Percentiles rank a stretch among this genome's conserved stretches.
Conservation (phyloP, 306 rosid species). For the Abrus pulchellus region DNA sequence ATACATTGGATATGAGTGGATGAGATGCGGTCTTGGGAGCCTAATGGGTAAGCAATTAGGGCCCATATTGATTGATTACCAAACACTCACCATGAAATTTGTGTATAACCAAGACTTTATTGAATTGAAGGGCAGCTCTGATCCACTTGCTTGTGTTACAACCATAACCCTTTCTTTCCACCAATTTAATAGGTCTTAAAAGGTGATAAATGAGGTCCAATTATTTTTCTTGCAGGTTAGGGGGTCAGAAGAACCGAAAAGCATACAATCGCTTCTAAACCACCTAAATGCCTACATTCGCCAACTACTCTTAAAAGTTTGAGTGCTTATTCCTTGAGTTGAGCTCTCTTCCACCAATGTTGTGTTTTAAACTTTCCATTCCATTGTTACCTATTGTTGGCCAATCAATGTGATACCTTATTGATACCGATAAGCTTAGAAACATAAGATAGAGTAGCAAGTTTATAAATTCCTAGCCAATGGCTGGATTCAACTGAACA, state of each 20-base stretch:
- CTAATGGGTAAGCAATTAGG: not conserved
- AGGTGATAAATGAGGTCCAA: too few species aligned
- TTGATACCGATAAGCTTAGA: not conserved
- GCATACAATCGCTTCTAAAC: too few species aligned
- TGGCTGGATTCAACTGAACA: not conserved
- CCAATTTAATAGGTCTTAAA: too few species aligned
- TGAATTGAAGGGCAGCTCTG: not conserved
- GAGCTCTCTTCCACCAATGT: too few species aligned
- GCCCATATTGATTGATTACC: not conserved
- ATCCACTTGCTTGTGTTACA: too few species aligned
- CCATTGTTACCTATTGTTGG: not conserved
- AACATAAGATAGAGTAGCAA: not conserved
- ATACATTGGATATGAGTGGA: not conserved
- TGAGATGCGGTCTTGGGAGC: not conserved
- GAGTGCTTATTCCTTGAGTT: too few species aligned
- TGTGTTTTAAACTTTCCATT: not conserved
- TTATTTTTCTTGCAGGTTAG: too few species aligned
- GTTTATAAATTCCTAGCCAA: not conserved
- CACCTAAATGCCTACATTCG: too few species aligned
- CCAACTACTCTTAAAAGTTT: too few species aligned
- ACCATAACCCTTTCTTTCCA: too few species aligned
- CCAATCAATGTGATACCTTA: not conserved
- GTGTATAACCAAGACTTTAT: too few species aligned
- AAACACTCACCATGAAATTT: not conserved
- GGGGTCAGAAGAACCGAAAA: too few species aligned